Conservation (phyloP, 495 filamentous ascomycete species). For the Neurospora sp. region DNA sequence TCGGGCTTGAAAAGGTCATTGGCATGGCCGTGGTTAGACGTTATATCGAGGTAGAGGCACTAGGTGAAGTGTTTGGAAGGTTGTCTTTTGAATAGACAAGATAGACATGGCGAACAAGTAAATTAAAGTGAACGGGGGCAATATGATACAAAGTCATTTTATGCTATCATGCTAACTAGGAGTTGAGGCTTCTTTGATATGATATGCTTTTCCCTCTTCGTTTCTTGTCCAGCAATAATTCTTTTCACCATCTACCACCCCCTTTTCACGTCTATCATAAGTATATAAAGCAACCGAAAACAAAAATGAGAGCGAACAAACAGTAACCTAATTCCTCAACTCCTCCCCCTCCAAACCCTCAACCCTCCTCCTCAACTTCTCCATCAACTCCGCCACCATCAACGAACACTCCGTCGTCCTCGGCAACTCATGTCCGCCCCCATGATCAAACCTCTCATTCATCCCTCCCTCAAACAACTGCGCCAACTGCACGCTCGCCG, state of each 20-base stretch:
- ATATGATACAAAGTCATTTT: not conserved
- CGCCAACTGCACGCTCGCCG: constrained; percentile 44
- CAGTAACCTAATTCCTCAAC: not conserved
- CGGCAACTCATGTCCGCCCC: constrained; percentile 44
- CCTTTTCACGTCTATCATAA: not conserved
- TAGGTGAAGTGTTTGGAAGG: not conserved
- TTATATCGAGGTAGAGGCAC: not conserved
- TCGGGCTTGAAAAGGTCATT: not conserved
- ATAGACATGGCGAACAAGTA: not conserved
- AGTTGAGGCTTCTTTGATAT: not conserved
- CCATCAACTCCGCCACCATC: constrained; percentile 17
- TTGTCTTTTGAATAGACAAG: not conserved
- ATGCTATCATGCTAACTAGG: not conserved
- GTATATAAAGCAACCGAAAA: not conserved
- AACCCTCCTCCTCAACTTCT: constrained; percentile 6
- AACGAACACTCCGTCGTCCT: constrained; percentile 18
- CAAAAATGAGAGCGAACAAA: not conserved
- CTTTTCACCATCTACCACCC: not conserved
- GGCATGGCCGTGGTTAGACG: not conserved
- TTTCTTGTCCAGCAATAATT: not conserved
- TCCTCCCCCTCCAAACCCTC: not conserved
- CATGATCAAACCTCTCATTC: constrained; percentile 35
- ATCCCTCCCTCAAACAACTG: constrained; percentile 42
- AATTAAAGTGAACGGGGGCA: not conserved
- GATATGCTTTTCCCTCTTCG: not conserved